Conservation (phyloP, 805 yeast genomes). For the Nakazawaea populi region DNA sequence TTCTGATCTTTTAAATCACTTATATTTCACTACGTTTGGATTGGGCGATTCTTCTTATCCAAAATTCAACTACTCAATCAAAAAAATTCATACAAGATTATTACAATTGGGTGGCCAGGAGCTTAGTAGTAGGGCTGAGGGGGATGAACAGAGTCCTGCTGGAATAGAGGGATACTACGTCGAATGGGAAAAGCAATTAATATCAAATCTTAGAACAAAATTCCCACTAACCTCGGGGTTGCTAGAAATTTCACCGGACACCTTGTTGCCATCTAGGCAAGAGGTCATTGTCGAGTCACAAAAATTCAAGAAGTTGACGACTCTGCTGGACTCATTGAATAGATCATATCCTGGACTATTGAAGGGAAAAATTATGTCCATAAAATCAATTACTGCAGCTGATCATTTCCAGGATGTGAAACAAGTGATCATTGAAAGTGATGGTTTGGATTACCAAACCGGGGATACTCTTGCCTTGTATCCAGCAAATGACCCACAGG, state of each 20-base stretch:
- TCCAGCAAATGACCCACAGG: conserved; percentile 61
- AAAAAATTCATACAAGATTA: conserved; percentile 73
- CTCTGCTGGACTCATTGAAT: background rate
- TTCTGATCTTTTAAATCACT: conserved; percentile 49
- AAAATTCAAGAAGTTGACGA: conserved; percentile 20
- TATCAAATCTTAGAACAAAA: conserved; percentile 26
- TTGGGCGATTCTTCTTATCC: conserved; percentile 93
- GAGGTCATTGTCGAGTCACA: conserved; percentile 20
- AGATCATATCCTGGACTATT: conserved; percentile 2
- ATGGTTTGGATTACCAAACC: conserved; percentile 40
- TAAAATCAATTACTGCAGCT: conserved; percentile 55
- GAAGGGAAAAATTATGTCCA: conserved; percentile 41
- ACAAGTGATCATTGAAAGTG: conserved; percentile 38
- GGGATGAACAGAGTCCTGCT: conserved; percentile 78
- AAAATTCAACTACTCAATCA: conserved; percentile 80
- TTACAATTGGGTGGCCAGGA: conserved; percentile 78
- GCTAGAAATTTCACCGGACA: conserved; percentile 25
- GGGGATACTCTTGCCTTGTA: conserved; percentile 81
- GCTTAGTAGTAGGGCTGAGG: conserved; percentile 71
- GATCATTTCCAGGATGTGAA: conserved; percentile 93
- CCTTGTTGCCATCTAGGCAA: conserved; percentile 33
- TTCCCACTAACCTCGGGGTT: conserved; percentile 29
- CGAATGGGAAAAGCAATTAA: conserved; percentile 59
- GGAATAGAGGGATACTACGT: conserved; percentile 72
- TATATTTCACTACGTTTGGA: conserved; percentile 73